These are phyloP conservation scores for Extremus antarcticus DNA, from an alignment of 495 filamentous ascomycete genomes.

Conservation along the genomic window DNA sequence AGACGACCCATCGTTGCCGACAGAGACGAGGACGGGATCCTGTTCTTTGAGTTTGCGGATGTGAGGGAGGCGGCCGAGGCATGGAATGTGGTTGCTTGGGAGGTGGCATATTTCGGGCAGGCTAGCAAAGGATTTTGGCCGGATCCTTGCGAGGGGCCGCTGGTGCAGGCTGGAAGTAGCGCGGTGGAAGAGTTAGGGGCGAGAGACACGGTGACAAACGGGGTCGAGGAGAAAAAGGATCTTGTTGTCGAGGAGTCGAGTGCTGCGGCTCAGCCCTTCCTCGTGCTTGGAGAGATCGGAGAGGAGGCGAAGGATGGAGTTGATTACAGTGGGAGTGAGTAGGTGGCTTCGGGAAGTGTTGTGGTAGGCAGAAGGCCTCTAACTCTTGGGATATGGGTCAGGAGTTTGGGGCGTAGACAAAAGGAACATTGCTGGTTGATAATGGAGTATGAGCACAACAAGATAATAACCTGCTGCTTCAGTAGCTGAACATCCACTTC, in stretches of 20 bases:
- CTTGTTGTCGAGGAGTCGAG: too few relatives aligned
- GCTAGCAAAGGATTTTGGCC: constrained; percentile 4
- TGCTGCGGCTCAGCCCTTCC: too few relatives aligned
- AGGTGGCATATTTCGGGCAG: neutral
- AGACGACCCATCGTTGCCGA: neutral
- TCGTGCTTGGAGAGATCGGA: too few relatives aligned
- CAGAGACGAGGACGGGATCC: constrained; percentile 4
- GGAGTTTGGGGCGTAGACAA: too few relatives aligned
- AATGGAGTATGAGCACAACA: too few relatives aligned
- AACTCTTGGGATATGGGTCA: too few relatives aligned
- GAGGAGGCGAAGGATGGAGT: neutral
- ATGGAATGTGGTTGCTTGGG: neutral
- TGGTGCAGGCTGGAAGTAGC: neutral
- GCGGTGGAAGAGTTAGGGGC: neutral
- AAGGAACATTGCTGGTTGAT: too few relatives aligned
- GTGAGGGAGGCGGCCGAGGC: constrained; percentile 1
- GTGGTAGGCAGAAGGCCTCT: too few relatives aligned
- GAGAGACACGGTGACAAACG: neutral
- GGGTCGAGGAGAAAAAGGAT: neutral
- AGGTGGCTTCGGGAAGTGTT: too few relatives aligned
- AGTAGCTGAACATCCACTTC: too few relatives aligned
- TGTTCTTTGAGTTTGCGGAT: constrained; percentile 14
- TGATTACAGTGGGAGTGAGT: neutral
- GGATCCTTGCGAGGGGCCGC: constrained; percentile 8
- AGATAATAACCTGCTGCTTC: too few relatives aligned